Percentiles rank a stretch among this genome's conserved stretches.
Evolutionary conservation across 1,284 basidiomycete species (phyloP).

Genomic region (Apiotrichum sp.): DNA sequence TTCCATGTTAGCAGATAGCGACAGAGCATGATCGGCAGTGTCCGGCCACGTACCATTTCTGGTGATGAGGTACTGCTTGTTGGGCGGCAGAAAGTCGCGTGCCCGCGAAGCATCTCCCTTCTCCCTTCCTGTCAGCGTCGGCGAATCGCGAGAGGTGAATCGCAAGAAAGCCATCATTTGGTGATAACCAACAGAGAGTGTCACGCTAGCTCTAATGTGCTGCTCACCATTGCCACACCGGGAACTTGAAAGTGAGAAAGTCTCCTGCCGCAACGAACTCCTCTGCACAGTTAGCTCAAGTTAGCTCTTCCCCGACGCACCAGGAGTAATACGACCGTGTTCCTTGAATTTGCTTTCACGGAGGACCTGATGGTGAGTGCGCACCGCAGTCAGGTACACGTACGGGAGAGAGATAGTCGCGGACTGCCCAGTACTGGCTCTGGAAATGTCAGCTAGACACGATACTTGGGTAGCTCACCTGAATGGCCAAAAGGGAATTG

Average conservation of each 20-base stretch:
- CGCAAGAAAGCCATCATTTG: no score
- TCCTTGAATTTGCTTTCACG: constrained; percentile 99
- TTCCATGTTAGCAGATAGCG: no score
- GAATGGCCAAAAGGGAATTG: constrained; percentile 46
- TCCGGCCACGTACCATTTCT: constrained; percentile 55
- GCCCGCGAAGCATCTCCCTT: constrained; percentile 75
- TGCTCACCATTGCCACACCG: constrained; percentile 83
- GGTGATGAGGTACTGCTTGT: constrained; percentile 95
- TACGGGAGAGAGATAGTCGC: constrained; percentile 94
- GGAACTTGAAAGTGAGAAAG: constrained; percentile 91
- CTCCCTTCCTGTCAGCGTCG: constrained; percentile 57
- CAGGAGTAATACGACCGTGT: constrained; percentile 91
- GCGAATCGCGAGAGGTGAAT: not conserved
- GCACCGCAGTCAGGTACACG: constrained; percentile 9
- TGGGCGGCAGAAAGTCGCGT: constrained; percentile 83
- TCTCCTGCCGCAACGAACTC: constrained; percentile 94
- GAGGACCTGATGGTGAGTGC: constrained; percentile 60
- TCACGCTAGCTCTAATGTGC: not conserved
- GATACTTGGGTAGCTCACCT: constrained; percentile 27
- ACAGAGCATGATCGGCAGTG: not conserved
- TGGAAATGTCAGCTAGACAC: constrained; percentile 28
- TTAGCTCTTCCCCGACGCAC: constrained; percentile 50
- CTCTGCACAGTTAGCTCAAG: constrained; percentile 53
- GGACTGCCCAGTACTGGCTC: constrained; percentile 90
- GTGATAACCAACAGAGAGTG: no score